Percentiles rank a stretch among this genome's conserved stretches.
Conservation (phyloP, 2,329 filamentous ascomycete species). For the Colletotrichum cereale region DNA sequence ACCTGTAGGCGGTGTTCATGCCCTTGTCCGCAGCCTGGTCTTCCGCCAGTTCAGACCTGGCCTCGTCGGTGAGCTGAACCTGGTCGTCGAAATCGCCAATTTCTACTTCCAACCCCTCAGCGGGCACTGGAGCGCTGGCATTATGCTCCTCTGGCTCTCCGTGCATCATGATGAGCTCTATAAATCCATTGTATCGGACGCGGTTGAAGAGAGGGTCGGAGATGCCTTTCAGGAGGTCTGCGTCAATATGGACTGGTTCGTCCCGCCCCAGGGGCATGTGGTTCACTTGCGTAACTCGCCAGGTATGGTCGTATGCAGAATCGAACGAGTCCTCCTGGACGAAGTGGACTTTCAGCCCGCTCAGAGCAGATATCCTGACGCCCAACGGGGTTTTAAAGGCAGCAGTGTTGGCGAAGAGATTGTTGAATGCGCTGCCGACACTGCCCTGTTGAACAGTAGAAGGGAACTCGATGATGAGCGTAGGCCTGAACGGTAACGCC, state of each 20-base stretch:
- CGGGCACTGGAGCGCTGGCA: slow-evolving; percentile 41
- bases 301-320: slow-evolving; percentile 58
- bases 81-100: slow-evolving; percentile 38
- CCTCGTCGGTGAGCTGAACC: slow-evolving; percentile 35
- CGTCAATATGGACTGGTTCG: slow-evolving; percentile 85
- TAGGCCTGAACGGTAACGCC: slow-evolving; percentile 76
- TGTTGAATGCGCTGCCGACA: slow-evolving; percentile 55
- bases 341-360: slow-evolving; percentile 74
- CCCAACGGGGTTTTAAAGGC: slow-evolving; percentile 44
- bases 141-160: slow-evolving; percentile 46
- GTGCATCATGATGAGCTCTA: slow-evolving; percentile 79
- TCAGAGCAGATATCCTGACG: slow-evolving; percentile 55
- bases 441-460: slow-evolving; percentile 54
- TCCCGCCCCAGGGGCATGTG: slow-evolving; percentile 86
- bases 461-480: slow-evolving; percentile 76
- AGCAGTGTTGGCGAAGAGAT: slow-evolving; percentile 54
- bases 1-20: slow-evolving; percentile 50
- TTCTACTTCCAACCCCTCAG: slow-evolving; percentile 27
- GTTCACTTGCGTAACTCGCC: slow-evolving; percentile 84
- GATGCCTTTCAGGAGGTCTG: slow-evolving; percentile 80
- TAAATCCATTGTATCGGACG: slow-evolving; percentile 76
- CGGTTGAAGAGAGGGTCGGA: slow-evolving; percentile 88
- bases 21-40: slow-evolving; percentile 41
- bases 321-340: slow-evolving; percentile 69
- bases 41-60: slow-evolving; percentile 40